Base-by-base conservation (phyloP, 2,329 filamentous ascomycete genomes). In the Decorospora gaudefroyi region DNA sequence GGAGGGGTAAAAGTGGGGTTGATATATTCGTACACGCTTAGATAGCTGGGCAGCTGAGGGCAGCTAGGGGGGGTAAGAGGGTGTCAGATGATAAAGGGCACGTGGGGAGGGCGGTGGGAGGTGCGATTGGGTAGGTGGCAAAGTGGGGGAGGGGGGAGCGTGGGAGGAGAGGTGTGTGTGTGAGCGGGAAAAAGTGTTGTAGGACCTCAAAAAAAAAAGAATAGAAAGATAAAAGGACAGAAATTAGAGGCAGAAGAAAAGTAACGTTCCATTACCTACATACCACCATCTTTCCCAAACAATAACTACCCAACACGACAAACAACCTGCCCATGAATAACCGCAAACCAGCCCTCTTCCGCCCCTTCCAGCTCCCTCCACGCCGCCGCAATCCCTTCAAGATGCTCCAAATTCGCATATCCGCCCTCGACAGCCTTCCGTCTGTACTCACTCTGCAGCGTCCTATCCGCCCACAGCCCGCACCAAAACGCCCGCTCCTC, bases 291-390 rank as follows among this genome's bases (percentile, higher is more conserved):
- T n/a, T n/a, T n/a, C n/a, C n/a, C n/a, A n/a, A n/a, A 36, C 12
- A 28, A 6, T 10, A 10, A 38, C 44, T 50, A 55, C 36, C 49
- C 51, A 25, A 67, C 59, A 42, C 61, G 64, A 42, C 64, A 67
- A 23, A 70, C 65, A 13, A 75, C 55, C 52, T 77, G 69, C 2
- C 73, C 74, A 56, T 75, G 68, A 55, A 74, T 64, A 12, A 70
- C 63, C 1, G 65, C 67, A 46, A 72, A 72, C 62, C 65, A 71
- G 3, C 68, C 74, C 45, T 75, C 72, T 19, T 75, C 72, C 13
- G 66, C 65, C 50, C 61, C 60, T 33, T 69, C 68, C 66, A 74
- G 73, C 25, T 69, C 64, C 29, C 67, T 63, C 64, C 69, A 76
- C 6, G 63, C 69, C 23, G 64, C 47, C 2, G 64, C 62, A 46